Conservation (phyloP, 2,329 filamentous ascomycete genomes). For the Stemphylium beticola region DNA sequence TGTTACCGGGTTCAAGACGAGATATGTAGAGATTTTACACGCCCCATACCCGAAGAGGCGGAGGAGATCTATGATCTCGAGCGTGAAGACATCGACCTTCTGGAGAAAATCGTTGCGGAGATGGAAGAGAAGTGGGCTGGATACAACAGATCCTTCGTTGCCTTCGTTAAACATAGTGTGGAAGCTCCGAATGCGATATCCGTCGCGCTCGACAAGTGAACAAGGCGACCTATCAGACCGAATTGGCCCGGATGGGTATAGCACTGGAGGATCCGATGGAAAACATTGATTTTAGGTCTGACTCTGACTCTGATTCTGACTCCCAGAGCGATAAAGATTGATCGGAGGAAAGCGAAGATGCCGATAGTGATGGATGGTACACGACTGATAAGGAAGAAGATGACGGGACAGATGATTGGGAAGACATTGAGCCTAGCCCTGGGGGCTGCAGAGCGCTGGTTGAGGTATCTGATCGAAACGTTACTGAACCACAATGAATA, state of each 20-base stretch:
- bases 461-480: too few species aligned
- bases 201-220: background rate
- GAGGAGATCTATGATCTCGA: background rate
- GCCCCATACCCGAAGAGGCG: background rate
- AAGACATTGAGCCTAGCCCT: too few species aligned
- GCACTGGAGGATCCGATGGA: background rate
- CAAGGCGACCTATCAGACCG: background rate
- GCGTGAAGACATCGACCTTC: too few species aligned
- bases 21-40: rapidly evolving
- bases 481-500: too few species aligned
- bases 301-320: too few species aligned
- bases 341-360: background rate
- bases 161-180: background rate
- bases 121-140: background rate
- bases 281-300: too few species aligned
- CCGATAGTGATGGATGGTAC: background rate
- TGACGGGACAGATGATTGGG: background rate
- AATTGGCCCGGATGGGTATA: background rate
- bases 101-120: background rate
- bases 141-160: background rate
- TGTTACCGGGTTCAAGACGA: background rate
- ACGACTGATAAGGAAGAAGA: background rate
- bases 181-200: background rate
- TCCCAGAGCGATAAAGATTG: background rate
- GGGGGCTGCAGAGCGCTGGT: background rate